Conservation (phyloP, 2,329 filamentous ascomycete species). For the Orbilia ellipsospora region DNA sequence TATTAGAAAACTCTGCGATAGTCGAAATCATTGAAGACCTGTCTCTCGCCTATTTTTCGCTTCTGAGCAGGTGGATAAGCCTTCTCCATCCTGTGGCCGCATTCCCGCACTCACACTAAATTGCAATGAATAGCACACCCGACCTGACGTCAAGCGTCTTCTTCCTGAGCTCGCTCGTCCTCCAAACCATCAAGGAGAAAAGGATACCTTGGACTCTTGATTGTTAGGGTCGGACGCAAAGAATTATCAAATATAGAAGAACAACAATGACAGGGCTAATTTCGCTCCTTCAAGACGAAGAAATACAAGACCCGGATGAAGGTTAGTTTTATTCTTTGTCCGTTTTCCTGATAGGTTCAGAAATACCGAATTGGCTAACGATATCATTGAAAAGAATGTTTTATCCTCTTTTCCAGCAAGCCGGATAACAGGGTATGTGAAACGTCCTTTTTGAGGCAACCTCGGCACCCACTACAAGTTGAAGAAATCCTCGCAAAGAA, state of each 20-base stretch:
- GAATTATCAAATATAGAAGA: background rate
- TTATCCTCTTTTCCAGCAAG: conserved; percentile 77
- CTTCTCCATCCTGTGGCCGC: background rate
- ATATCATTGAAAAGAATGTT: conserved; percentile 74
- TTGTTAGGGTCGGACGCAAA: too few species aligned
- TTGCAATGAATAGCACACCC: background rate
- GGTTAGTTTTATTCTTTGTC: conserved; percentile 63
- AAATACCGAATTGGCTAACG: too few species aligned
- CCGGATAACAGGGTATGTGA: conserved; percentile 50
- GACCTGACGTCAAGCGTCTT: conserved; percentile 24
- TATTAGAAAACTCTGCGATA: conserved; percentile 30
- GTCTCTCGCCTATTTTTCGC: conserved; percentile 53
- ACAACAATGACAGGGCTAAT: conserved; percentile 21
- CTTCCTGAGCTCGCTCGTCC: too few species aligned
- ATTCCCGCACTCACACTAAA: background rate
- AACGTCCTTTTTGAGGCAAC: background rate
- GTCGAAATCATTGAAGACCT: background rate
- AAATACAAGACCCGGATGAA: conserved; percentile 71
- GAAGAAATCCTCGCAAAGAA: too few species aligned
- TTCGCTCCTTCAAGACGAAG: conserved; percentile 63
- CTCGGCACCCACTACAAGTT: background rate
- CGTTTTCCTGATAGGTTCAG: background rate
- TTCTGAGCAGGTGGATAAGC: conserved; percentile 51
- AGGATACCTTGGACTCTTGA: too few species aligned
- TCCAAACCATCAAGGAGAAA: too few species aligned